Percentiles rank a stretch among this genome's conserved stretches.
Conservation (phyloP, 2,329 filamentous ascomycete genomes). For the Scopulariopsis brevicaulis region DNA sequence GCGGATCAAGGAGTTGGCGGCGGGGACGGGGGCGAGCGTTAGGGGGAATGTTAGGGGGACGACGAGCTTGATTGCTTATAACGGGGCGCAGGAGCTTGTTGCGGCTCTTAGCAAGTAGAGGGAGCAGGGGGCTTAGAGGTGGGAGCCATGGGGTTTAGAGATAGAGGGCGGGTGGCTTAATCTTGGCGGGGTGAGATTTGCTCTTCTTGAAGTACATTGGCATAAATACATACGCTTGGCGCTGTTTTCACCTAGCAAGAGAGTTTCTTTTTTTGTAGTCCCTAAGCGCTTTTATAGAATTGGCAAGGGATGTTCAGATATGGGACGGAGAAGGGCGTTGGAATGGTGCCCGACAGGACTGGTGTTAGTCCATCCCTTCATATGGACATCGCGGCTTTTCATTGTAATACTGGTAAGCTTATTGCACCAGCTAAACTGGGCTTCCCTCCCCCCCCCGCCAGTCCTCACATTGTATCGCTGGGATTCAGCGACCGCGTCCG, state of each 20-base stretch:
- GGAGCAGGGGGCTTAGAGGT: neutral
- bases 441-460: neutral
- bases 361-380: too few relatives aligned
- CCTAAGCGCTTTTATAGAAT: too few relatives aligned
- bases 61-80: slow-evolving; percentile 44
- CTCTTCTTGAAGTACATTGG: neutral
- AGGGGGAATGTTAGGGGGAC: slow-evolving; percentile 28
- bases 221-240: neutral
- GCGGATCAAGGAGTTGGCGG: slow-evolving; percentile 41
- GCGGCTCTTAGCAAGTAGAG: neutral
- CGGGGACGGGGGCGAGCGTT: slow-evolving; percentile 30
- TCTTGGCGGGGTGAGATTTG: neutral
- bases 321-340: too few relatives aligned
- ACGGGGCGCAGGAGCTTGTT: slow-evolving; percentile 22
- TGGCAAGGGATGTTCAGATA: too few relatives aligned
- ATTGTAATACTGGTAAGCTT: neutral
- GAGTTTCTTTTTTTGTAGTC: neutral
- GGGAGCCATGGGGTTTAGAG: neutral
- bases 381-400: neutral
- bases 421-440: neutral
- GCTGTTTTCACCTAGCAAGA: neutral
- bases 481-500: neutral
- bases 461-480: neutral
- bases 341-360: too few relatives aligned
- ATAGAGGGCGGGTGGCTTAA: neutral